Percentiles rank a stretch among this genome's conserved stretches.
Conservation (phyloP, 805 yeast species). For the Brettanomyces custersianus region DNA sequence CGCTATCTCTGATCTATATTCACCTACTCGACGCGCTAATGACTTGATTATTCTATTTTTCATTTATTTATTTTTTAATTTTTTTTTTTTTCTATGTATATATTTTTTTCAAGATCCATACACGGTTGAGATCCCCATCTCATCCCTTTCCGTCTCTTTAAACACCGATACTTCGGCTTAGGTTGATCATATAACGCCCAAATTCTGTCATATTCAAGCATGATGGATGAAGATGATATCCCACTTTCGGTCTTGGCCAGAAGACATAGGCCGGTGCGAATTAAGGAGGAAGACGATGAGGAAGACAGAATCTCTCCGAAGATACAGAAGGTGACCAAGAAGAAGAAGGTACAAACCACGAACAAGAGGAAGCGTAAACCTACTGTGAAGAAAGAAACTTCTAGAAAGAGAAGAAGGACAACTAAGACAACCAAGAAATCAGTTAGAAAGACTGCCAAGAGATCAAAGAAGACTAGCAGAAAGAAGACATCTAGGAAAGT, state of each 20-base stretch:
- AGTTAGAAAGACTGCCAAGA: constrained; percentile 2
- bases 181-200: no score
- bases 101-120: no score
- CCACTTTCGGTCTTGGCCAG: neutral
- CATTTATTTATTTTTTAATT: no score
- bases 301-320: neutral
- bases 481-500: neutral
- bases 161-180: no score
- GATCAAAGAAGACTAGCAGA: neutral
- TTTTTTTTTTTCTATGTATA: no score
- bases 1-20: no score
- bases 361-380: neutral
- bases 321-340: neutral
- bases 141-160: no score
- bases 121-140: no score
- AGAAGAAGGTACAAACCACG: neutral
- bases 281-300: constrained; percentile 1
- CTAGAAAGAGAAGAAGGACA: neutral
- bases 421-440: neutral
- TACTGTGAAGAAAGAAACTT: neutral
- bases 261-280: neutral
- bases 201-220: no score
- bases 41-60: no score
- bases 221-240: constrained; percentile 1
- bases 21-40: no score